Base-by-base conservation (phyloP, 2,329 filamentous ascomycete species). In the Alternaria infectoria region DNA sequence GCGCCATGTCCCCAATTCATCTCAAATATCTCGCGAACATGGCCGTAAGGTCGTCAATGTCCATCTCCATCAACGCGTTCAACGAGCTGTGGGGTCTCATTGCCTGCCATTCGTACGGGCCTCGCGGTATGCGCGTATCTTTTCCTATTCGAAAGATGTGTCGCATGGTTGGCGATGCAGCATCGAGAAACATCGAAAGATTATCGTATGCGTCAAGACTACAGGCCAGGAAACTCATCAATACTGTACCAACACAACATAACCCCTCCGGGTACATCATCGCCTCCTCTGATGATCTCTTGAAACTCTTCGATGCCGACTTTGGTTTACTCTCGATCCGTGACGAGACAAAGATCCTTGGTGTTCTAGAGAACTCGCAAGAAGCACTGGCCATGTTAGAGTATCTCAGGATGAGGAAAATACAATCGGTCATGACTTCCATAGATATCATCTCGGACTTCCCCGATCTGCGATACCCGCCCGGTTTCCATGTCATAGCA, bases 91-190 rank as follows among this genome's bases (percentile, higher is more conserved):
- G 93, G 94, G 94, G 93, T 0, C 82, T 97, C 26, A 93, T 97
- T 44, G 89, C 93, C 2, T 97, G 93, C 64, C 93, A 97, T 75
- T 88, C 90, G 0, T 97, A 97, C 71, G 93, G 91, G 0, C 66
- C 80, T 2, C 86, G 86, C 47, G 93, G 93, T 5, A 96, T 96
- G 92, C 87, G 93, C n/a, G 93, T 97, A 0, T 92, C 92, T 0
- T 97, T 97, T 73, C 93, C 93, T 0, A 93, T 97, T 52, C 87
- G 93, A 12, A 97, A 97, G 78, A 95, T 97, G 90, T 97, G 93
- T 77, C 89, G 93, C 6, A 82, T 97, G 5, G 88, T 97, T 3
- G 93, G 93, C 5, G 93, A 97, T 71, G 93, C 90, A 0, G 92
- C 93, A 0, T 96, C 92, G 0, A 85, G 92, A 51, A 97, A 96